phyloP scores from a whole-genome alignment of 345 rosid species.

The Angophora floribunda region DNA sequence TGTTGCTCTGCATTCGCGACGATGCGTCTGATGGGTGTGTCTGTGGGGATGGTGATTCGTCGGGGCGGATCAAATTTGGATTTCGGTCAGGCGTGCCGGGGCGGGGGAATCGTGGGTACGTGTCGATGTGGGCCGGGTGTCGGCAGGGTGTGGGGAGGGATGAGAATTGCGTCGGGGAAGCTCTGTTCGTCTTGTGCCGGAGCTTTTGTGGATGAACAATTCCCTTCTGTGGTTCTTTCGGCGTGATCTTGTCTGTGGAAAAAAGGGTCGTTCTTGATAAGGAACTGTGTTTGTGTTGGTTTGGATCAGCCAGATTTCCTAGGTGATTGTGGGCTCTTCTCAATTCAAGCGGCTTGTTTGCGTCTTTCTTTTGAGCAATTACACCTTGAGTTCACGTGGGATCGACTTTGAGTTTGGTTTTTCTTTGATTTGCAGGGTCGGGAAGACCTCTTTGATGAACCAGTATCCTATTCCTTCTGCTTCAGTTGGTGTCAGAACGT shows the following conservation, averaged over 20 bases:
- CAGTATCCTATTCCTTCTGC: slow-evolving; percentile 49
- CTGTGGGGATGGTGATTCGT: neutral
- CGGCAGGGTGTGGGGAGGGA: neutral
- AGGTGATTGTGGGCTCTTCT: neutral
- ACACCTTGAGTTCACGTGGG: neutral
- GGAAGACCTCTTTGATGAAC: slow-evolving; percentile 96
- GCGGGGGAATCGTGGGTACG: neutral
- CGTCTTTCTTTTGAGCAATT: neutral
- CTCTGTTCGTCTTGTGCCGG: neutral
- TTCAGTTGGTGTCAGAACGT: neutral
- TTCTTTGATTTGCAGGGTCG: slow-evolving; percentile 55
- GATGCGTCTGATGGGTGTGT: neutral
- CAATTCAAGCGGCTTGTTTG: neutral
- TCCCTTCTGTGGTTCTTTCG: neutral
- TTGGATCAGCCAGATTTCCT: neutral
- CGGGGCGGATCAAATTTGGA: neutral
- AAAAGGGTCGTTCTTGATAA: neutral
- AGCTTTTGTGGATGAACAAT: neutral
- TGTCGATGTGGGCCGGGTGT: neutral
- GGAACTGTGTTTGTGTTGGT: neutral
- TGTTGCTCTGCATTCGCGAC: neutral
- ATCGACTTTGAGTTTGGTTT: neutral
- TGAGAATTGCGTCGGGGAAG: neutral
- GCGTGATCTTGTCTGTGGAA: neutral
- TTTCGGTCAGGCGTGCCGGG: neutral